Conservation (phyloP, 1,139 yeast species). For the Scheffersomyces insectosa region DNA sequence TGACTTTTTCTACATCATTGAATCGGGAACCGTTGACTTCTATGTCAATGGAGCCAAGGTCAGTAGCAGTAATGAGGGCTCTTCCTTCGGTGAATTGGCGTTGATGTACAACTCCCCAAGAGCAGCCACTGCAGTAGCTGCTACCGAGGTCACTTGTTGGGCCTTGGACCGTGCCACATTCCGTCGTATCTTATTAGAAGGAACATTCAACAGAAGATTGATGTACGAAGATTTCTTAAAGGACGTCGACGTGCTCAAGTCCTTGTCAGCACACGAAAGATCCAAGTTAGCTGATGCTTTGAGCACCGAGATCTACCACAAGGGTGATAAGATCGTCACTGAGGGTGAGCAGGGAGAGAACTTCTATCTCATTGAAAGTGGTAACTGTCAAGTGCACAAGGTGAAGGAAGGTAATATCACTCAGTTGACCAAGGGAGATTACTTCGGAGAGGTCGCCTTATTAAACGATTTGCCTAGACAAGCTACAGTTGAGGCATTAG, state of each 20-base stretch:
- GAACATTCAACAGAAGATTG: constrained; percentile 85
- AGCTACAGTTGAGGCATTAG: constrained; percentile 84
- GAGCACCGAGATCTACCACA: constrained; percentile 69
- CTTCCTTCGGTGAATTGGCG: constrained; percentile 95
- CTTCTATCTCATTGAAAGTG: constrained; percentile 86
- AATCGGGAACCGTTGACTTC: constrained; percentile 80
- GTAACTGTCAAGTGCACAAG: constrained; percentile 71
- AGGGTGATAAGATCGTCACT: constrained; percentile 73
- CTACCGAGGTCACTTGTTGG: constrained; percentile 70
- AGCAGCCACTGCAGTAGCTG: constrained; percentile 91
- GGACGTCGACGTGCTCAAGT: constrained; percentile 77
- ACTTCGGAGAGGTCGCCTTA: constrained; percentile 94
- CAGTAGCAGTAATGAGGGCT: constrained; percentile 76
- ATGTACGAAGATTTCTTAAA: constrained; percentile 88
- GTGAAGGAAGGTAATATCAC: constrained; percentile 61
- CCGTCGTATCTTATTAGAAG: constrained; percentile 86
- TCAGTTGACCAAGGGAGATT: constrained; percentile 75
- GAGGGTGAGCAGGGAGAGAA: constrained; percentile 94
- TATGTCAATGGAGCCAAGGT: constrained; percentile 73
- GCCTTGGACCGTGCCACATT: constrained; percentile 92
- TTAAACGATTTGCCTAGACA: constrained; percentile 91
- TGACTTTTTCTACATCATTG: constrained; percentile 88
- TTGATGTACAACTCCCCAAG: constrained; percentile 97
- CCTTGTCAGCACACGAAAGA: constrained; percentile 78
- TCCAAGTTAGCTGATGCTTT: constrained; percentile 94